A percentile compares a stretch with the other conserved stretches of the same genome.
Evolutionary conservation across 2,329 filamentous ascomycete species (phyloP).

Genomic region (Neoarthrinium moseri): DNA sequence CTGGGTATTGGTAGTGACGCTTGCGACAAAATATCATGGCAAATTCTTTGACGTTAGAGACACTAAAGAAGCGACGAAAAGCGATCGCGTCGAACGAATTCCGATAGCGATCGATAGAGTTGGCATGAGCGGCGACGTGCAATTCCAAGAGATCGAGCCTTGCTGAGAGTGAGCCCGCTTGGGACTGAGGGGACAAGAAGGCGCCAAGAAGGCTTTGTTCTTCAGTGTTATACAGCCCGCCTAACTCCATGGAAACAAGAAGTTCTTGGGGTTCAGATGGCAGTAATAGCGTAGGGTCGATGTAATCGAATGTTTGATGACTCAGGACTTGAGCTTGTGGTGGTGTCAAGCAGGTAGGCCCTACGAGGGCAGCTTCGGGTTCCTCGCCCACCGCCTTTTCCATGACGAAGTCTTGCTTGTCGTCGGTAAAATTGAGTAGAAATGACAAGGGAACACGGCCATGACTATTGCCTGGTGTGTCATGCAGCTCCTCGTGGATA

Average conservation of each 20-base stretch:
- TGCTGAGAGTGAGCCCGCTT: constrained; percentile 1
- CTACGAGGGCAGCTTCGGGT: constrained; percentile 10
- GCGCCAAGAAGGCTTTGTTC: constrained; percentile 9
- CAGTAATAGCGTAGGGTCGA: constrained; percentile 8
- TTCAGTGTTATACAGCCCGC: constrained; percentile 6
- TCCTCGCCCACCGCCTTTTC: constrained; percentile 13
- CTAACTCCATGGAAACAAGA: neutral
- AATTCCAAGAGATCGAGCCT: constrained; percentile 9
- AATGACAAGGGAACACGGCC: constrained; percentile 8
- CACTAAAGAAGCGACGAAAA: constrained; percentile 7
- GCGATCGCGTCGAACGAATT: neutral
- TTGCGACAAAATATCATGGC: constrained; percentile 10
- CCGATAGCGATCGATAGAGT: neutral
- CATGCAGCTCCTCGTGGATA: neutral
- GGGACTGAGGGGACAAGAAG: constrained; percentile 4
- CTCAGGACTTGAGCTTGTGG: neutral
- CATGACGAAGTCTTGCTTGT: constrained; percentile 8
- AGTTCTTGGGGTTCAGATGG: neutral
- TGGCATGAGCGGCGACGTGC: constrained; percentile 3
- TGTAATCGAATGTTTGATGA: neutral
- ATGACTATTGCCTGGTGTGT: neutral
- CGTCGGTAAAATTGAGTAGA: constrained; percentile 11
- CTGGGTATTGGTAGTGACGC: constrained; percentile 10
- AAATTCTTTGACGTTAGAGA: constrained; percentile 7
- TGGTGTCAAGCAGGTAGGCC: constrained; percentile 1